These are phyloP conservation scores for Arabidopsis hybrid DNA, from an alignment of 441 rosid genomes.

Conservation along the genomic window DNA sequence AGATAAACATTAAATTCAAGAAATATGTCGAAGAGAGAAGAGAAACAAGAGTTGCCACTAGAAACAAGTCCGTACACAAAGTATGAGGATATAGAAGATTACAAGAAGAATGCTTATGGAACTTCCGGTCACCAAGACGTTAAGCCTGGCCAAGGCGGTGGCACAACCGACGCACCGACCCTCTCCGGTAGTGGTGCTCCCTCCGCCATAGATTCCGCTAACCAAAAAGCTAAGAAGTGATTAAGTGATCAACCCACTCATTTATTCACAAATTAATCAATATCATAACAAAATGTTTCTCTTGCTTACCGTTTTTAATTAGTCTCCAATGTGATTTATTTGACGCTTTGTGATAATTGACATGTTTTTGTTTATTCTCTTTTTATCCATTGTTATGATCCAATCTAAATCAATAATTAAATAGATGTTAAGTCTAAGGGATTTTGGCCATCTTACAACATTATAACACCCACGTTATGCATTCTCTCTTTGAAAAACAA, in stretches of 20 bases:
- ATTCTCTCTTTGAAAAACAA: not conserved
- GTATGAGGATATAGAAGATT: conserved; percentile 51
- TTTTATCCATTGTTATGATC: conserved; percentile 11
- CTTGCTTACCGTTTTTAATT: not conserved
- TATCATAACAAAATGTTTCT: not conserved
- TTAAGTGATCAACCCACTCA: not conserved
- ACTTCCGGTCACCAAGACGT: conserved; percentile 54
- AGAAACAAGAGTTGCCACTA: conserved; percentile 50
- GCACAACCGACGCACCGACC: conserved; percentile 57
- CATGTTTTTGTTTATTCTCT: not conserved
- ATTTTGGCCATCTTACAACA: conserved; percentile 12
- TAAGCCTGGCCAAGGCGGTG: conserved; percentile 50
- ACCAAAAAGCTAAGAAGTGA: conserved; percentile 46
- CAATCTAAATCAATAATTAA: conserved; percentile 10
- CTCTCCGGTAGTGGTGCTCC: conserved; percentile 46
- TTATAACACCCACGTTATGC: not conserved
- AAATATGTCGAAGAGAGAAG: conserved; percentile 37
- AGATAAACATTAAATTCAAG: not conserved
- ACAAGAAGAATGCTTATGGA: conserved; percentile 55
- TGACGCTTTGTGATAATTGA: conserved; percentile 18
- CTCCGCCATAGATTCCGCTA: conserved; percentile 42
- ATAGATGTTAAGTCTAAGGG: not conserved
- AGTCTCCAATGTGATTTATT: conserved; percentile 8
- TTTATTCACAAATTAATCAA: conserved; percentile 13
- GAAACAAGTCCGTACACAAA: conserved; percentile 54